Conservation (phyloP, 2,329 filamentous ascomycete species). For the Fusarium armeniacum region DNA sequence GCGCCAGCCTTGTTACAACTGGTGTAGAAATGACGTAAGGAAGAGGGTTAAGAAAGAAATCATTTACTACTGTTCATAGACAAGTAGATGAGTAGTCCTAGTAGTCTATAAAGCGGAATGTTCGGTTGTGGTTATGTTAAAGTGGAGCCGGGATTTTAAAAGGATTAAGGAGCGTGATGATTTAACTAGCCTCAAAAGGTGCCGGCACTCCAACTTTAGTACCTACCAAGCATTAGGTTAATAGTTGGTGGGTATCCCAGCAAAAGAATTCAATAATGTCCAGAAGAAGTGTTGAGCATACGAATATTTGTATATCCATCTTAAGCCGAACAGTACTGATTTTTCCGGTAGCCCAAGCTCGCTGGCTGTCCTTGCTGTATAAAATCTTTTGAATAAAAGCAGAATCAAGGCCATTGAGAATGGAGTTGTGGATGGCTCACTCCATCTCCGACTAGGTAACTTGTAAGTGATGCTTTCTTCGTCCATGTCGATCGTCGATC, state of each 20-base stretch:
- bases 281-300: background rate
- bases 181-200: constrained; percentile 19
- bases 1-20: constrained; percentile 17
- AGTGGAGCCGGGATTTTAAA: constrained; percentile 7
- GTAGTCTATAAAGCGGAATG: constrained; percentile 20
- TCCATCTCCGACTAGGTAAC: constrained; percentile 9
- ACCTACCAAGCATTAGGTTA: too few relatives aligned
- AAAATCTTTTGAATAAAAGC: background rate
- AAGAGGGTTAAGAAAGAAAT: too few relatives aligned
- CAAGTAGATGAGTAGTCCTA: too few relatives aligned
- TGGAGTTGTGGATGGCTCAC: background rate
- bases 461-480: background rate
- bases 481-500: constrained; percentile 35
- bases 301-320: constrained; percentile 16
- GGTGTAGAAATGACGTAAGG: too few relatives aligned
- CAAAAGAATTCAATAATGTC: background rate
- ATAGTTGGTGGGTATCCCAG: constrained; percentile 1
- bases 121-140: constrained; percentile 8
- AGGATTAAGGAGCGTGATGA: constrained; percentile 1
- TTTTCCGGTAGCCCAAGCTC: background rate
- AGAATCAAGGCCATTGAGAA: background rate
- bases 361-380: too few relatives aligned
- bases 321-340: background rate
- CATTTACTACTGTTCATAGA: too few relatives aligned
- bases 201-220: constrained; percentile 11